Evolutionary conservation across 2,329 filamentous ascomycete genomes (phyloP).

Genomic region (Hymenotorrendiella dingleyae): DNA sequence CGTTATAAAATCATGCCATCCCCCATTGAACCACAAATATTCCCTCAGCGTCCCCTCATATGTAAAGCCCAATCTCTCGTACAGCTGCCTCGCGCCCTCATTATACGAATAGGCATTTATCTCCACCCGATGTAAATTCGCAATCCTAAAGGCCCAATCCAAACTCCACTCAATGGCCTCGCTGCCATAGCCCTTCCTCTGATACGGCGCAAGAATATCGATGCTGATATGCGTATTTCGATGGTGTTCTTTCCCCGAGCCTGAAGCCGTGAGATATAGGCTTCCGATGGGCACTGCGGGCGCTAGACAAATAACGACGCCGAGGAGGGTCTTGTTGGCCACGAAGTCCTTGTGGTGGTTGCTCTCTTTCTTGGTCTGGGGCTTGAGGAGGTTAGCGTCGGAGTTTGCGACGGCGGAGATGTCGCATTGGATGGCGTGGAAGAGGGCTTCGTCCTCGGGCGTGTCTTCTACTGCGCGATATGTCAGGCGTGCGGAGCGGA

Average conservation of each 20-base stretch:
- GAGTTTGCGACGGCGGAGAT: slow-evolving; percentile 26
- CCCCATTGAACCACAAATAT: slow-evolving; percentile 31
- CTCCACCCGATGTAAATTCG: slow-evolving; percentile 33
- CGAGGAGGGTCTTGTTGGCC: slow-evolving; percentile 30
- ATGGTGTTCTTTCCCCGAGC: slow-evolving; percentile 34
- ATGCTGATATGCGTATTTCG: slow-evolving; percentile 35
- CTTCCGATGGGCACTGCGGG: slow-evolving; percentile 29
- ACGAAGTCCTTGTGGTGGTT: slow-evolving; percentile 27
- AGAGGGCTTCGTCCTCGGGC: slow-evolving; percentile 29
- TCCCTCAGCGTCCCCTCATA: slow-evolving; percentile 32
- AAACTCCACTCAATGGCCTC: slow-evolving; percentile 35
- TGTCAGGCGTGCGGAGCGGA: slow-evolving; percentile 33
- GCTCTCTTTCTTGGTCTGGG: slow-evolving; percentile 26
- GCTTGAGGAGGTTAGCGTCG: slow-evolving; percentile 28
- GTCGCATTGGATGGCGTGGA: slow-evolving; percentile 29
- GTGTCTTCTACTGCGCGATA: slow-evolving; percentile 34
- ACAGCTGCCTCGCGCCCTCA: slow-evolving; percentile 29
- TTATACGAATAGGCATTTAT: slow-evolving; percentile 32
- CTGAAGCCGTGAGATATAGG: slow-evolving; percentile 25
- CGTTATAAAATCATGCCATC: slow-evolving; percentile 32
- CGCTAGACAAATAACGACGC: slow-evolving; percentile 34
- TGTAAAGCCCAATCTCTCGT: slow-evolving; percentile 32
- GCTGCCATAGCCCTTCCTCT: slow-evolving; percentile 32
- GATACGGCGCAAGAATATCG: slow-evolving; percentile 26
- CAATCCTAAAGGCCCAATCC: slow-evolving; percentile 32